These are phyloP conservation scores for Solanum neorickii DNA, from an alignment of 257 asterid genomes.

Conservation along the genomic window DNA sequence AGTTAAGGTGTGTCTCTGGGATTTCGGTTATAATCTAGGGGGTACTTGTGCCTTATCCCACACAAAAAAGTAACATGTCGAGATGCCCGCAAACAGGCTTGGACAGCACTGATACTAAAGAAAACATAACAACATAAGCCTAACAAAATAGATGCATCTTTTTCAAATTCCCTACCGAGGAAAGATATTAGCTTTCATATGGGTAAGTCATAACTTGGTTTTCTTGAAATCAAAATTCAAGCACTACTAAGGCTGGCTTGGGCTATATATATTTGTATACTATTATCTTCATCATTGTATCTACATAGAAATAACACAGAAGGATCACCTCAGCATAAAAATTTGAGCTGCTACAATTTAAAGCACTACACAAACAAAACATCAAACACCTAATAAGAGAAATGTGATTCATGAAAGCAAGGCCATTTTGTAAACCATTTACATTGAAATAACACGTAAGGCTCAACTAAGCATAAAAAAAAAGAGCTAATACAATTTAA, in stretches of 20 bases:
- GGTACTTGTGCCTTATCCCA: too few species aligned
- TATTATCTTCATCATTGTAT: not conserved
- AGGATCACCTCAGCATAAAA: not conserved
- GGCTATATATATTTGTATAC: not conserved
- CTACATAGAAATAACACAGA: not conserved
- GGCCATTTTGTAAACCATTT: not conserved
- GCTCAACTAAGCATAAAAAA: not conserved
- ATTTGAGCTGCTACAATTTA: not conserved
- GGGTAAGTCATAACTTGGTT: not conserved
- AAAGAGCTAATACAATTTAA: not conserved
- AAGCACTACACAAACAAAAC: not conserved
- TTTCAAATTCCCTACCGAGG: not conserved
- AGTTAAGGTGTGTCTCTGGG: too few species aligned
- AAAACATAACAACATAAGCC: not conserved
- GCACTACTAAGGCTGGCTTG: not conserved
- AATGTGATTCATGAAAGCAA: not conserved
- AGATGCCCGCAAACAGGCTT: not conserved
- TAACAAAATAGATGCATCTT: not conserved
- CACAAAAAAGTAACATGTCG: not conserved
- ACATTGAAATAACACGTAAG: not conserved
- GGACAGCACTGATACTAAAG: not conserved
- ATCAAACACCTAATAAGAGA: not conserved
- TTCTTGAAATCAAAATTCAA: not conserved
- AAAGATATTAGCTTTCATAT: not conserved
- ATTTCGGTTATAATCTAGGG: too few species aligned